Percentiles rank a stretch among this genome's conserved stretches.
These are phyloP conservation scores for Artemisia princeps DNA, from an alignment of 140 eudicot genomes.

Conservation along the genomic window DNA sequence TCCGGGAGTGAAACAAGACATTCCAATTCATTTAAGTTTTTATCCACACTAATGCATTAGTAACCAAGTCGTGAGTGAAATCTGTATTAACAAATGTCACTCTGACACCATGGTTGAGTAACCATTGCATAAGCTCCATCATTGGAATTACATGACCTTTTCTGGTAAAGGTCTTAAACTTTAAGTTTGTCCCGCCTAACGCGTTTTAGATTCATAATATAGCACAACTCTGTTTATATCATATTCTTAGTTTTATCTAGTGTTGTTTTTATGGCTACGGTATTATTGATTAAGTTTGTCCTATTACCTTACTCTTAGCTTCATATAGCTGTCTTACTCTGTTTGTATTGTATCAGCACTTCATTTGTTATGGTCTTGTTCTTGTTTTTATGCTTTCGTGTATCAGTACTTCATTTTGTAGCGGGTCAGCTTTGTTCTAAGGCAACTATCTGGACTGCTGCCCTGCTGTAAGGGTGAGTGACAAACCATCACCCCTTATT, in stretches of 20 bases:
- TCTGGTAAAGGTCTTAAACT: neutral
- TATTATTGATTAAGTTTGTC: neutral
- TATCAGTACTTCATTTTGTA: no score
- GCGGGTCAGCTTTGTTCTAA: neutral
- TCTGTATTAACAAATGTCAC: no score
- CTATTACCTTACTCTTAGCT: neutral
- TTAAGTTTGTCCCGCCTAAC: conserved; percentile 17
- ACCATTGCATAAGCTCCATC: no score
- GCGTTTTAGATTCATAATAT: neutral
- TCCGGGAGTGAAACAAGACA: no score
- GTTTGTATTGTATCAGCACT: conserved; percentile 1
- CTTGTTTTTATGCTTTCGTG: no score
- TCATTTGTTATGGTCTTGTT: no score
- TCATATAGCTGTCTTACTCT: conserved; percentile 2
- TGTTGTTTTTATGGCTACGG: neutral
- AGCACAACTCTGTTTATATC: conserved; percentile 11
- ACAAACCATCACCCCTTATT: neutral
- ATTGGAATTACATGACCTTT: neutral
- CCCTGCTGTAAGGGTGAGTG: no score
- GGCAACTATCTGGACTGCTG: neutral
- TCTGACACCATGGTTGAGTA: no score
- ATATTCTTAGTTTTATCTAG: conserved; percentile 19
- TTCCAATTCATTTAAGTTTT: no score
- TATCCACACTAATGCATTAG: no score
- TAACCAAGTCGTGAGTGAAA: no score